phyloP scores from a whole-genome alignment of 2,329 filamentous ascomycete genomes.

The Metarhizium humberi region DNA sequence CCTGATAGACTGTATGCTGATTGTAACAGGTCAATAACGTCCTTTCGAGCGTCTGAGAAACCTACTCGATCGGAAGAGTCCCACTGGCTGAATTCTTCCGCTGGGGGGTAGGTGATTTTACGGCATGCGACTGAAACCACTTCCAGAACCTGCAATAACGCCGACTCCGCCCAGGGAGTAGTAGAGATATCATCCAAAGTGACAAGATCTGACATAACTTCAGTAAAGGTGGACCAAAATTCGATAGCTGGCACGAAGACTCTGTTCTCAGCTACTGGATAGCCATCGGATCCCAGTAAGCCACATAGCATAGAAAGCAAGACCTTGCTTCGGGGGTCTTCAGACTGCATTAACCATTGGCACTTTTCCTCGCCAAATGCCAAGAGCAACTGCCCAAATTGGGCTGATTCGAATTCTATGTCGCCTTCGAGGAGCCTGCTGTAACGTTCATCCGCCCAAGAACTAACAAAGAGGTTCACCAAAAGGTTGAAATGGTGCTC shows the following conservation, averaged over 20 bases:
- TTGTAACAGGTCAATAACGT: slow-evolving; percentile 70
- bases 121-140: slow-evolving; percentile 58
- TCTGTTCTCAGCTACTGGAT: slow-evolving; percentile 62
- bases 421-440: slow-evolving; percentile 47
- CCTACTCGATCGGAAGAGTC: slow-evolving; percentile 57
- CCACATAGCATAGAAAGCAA: slow-evolving; percentile 53
- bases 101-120: slow-evolving; percentile 60
- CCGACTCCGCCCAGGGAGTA: slow-evolving; percentile 46
- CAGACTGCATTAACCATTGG: slow-evolving; percentile 45
- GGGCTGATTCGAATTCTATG: slow-evolving; percentile 53
- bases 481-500: slow-evolving; percentile 48
- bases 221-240: slow-evolving; percentile 73
- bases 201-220: slow-evolving; percentile 52
- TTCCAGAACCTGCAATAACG: slow-evolving; percentile 50
- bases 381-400: slow-evolving; percentile 57
- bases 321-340: slow-evolving; percentile 38
- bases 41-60: slow-evolving; percentile 65
- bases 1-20: slow-evolving; percentile 57
- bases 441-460: slow-evolving; percentile 50
- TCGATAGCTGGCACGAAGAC: slow-evolving; percentile 67
- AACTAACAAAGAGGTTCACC: slow-evolving; percentile 48
- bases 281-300: slow-evolving; percentile 56
- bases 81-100: slow-evolving; percentile 52
- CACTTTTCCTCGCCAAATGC: slow-evolving; percentile 60
- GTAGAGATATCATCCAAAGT: slow-evolving; percentile 39